Evolutionary conservation across 2,329 filamentous ascomycete genomes (phyloP).

Genomic region (Exophiala spinifera): DNA sequence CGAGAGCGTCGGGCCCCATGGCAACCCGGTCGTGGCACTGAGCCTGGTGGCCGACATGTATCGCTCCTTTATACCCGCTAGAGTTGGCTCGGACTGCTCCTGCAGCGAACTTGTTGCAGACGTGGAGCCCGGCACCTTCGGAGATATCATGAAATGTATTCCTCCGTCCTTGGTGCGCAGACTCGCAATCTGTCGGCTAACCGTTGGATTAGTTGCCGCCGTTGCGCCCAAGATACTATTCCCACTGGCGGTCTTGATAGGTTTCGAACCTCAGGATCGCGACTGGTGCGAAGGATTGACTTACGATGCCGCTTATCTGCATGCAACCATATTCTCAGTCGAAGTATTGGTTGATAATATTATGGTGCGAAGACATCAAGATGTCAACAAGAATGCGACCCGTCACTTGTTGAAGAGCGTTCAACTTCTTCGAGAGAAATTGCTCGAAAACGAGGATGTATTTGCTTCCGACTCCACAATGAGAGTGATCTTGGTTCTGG

Average conservation of each 20-base stretch:
- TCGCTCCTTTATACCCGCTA: conserved; percentile 6
- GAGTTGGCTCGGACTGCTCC: conserved; percentile 27
- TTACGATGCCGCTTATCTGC: background rate
- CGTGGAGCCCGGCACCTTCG: conserved; percentile 30
- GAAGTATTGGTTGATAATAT: background rate
- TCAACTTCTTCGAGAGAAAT: conserved; percentile 34
- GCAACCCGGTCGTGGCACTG: conserved; percentile 6
- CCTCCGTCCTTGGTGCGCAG: no score
- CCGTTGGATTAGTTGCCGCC: conserved; percentile 30
- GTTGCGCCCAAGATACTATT: background rate
- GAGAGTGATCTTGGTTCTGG: conserved; percentile 35
- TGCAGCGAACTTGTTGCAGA: conserved; percentile 31
- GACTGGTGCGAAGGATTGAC: background rate
- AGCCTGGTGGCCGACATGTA: conserved; percentile 2
- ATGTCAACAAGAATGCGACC: conserved; percentile 11
- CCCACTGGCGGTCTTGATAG: background rate
- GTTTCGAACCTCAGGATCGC: background rate
- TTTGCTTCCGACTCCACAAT: conserved; percentile 35
- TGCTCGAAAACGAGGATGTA: conserved; percentile 25
- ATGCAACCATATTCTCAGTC: background rate
- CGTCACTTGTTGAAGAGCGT: conserved; percentile 34
- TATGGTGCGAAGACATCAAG: background rate
- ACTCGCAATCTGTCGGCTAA: no score
- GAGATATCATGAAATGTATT: conserved; percentile 33
- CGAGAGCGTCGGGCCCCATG: conserved; percentile 2